phyloP scores from a whole-genome alignment of 2,329 filamentous ascomycete genomes.

The Endoconidiophora laricicola region DNA sequence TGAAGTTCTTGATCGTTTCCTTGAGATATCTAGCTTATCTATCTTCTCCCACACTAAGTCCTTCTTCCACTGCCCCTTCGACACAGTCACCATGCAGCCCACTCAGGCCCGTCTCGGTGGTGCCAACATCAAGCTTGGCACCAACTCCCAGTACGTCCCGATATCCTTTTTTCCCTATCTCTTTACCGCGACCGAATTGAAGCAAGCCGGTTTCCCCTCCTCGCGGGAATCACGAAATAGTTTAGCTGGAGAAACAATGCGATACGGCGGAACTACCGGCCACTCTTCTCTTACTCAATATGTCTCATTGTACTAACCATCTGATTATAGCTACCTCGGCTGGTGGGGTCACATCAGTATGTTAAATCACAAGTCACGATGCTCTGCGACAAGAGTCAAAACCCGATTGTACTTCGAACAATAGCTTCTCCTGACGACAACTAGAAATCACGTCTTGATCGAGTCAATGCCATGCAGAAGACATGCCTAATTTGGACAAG shows the following conservation, averaged over 20 bases:
- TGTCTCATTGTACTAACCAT: not conserved
- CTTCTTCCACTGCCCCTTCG: constrained; percentile 10
- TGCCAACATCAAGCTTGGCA: constrained; percentile 15
- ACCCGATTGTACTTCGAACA: too few species aligned
- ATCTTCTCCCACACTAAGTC: not conserved
- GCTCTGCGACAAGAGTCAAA: too few species aligned
- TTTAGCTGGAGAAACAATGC: too few species aligned
- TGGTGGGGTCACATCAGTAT: constrained; percentile 13
- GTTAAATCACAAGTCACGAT: not conserved
- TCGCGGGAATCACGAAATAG: too few species aligned
- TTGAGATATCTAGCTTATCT: not conserved
- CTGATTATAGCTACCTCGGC: constrained; percentile 10
- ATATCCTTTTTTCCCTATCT: not conserved
- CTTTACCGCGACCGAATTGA: not conserved
- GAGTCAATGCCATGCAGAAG: too few species aligned
- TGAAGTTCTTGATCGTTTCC: constrained; percentile 1
- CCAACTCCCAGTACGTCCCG: constrained; percentile 13
- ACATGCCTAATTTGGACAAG: too few species aligned
- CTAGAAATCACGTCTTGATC: too few species aligned
- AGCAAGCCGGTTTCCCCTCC: not conserved
- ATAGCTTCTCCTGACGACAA: too few species aligned
- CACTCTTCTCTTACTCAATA: too few species aligned
- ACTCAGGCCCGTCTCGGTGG: constrained; percentile 25
- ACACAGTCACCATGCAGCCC: constrained; percentile 27
- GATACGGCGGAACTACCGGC: too few species aligned